phyloP scores from a whole-genome alignment of 2,329 filamentous ascomycete genomes.

The Cryphonectria carpinicola region DNA sequence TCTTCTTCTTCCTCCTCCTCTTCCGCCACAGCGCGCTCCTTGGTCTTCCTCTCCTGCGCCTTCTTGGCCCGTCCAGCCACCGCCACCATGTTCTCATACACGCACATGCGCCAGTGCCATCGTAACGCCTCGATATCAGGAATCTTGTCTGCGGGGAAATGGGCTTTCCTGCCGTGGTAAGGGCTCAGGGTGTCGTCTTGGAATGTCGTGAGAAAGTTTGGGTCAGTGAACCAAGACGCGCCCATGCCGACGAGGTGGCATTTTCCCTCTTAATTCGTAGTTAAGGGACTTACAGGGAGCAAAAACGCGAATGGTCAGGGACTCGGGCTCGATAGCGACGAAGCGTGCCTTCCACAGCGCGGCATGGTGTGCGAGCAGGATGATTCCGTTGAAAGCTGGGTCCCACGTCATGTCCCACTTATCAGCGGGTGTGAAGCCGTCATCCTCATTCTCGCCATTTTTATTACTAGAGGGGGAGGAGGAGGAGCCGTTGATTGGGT shows the following conservation, averaged over 20 bases:
- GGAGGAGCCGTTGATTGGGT: background rate
- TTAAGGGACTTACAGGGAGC: slow-evolving; percentile 26
- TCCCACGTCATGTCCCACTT: slow-evolving; percentile 16
- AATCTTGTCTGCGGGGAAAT: slow-evolving; percentile 32
- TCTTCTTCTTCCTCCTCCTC: background rate
- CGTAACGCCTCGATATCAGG: slow-evolving; percentile 16
- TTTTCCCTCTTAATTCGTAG: too few species aligned
- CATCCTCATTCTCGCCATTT: background rate
- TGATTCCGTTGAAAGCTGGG: background rate
- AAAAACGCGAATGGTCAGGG: slow-evolving; percentile 26
- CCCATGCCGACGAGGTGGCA: background rate
- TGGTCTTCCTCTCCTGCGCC: background rate
- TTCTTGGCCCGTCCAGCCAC: background rate
- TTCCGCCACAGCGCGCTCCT: background rate
- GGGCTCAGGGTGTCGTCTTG: background rate
- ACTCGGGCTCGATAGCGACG: slow-evolving; percentile 10
- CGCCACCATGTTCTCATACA: slow-evolving; percentile 3
- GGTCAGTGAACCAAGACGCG: background rate
- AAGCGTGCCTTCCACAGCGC: slow-evolving; percentile 15
- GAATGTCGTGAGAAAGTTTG: background rate
- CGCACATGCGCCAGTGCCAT: background rate
- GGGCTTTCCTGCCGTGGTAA: slow-evolving; percentile 27
- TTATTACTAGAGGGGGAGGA: too few species aligned
- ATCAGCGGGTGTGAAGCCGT: background rate
- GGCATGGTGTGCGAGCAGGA: background rate